These are phyloP conservation scores for Euclidium syriacum DNA, from an alignment of 345 rosid genomes.

Conservation along the genomic window DNA sequence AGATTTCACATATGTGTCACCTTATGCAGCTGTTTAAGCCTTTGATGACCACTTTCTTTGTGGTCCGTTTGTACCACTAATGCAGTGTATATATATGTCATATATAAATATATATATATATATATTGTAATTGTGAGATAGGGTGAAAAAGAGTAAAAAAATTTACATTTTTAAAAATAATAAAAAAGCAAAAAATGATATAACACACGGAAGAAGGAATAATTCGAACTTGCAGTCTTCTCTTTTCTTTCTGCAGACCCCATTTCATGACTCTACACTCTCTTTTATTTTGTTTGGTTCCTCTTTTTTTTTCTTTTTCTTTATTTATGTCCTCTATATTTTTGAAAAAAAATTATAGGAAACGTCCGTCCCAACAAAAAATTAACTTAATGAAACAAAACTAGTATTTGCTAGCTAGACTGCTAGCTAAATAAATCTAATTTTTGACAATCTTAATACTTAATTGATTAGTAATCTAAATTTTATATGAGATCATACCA, in stretches of 20 bases:
- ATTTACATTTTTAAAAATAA: slow-evolving; percentile 18
- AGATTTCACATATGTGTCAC: slow-evolving; percentile 22
- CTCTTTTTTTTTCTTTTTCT: background rate
- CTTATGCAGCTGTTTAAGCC: slow-evolving; percentile 27
- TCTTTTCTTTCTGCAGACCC: slow-evolving; percentile 43
- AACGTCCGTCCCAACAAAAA: background rate
- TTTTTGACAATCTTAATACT: too few species aligned
- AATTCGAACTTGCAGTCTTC: slow-evolving; percentile 70
- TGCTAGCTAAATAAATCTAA: too few species aligned
- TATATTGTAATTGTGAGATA: background rate
- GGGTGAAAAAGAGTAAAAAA: background rate
- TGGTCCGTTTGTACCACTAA: slow-evolving; percentile 27
- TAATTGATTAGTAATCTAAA: too few species aligned
- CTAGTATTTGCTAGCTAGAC: too few species aligned
- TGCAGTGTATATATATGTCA: background rate
- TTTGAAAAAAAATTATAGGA: background rate
- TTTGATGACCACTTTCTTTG: slow-evolving; percentile 22
- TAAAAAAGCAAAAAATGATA: slow-evolving; percentile 49
- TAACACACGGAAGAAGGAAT: slow-evolving; percentile 64
- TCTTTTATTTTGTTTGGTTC: slow-evolving; percentile 5
- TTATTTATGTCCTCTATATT: background rate
- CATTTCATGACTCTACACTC: slow-evolving; percentile 28
- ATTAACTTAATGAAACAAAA: background rate
- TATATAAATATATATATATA: background rate
- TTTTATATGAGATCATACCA: background rate